A percentile compares a stretch with the other conserved stretches of the same genome.
These are phyloP conservation scores for Eucalyptus sideroxylon DNA, from an alignment of 345 rosid genomes.

Conservation along the genomic window DNA sequence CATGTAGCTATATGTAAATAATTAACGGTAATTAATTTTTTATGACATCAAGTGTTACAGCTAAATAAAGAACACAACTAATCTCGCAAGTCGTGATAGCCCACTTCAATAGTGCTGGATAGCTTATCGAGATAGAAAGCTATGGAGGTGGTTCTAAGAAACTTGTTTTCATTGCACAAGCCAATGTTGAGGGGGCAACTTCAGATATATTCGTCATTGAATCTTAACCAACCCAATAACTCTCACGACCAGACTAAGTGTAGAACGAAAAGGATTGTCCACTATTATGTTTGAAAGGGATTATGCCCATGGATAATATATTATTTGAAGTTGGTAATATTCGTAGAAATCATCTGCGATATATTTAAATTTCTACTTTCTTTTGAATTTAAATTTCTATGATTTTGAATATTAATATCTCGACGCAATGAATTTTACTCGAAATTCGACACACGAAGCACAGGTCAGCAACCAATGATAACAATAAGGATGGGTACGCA, in stretches of 20 bases:
- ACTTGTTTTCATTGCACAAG: neutral
- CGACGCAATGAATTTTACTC: rapidly evolving
- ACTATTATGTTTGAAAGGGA: too few relatives aligned
- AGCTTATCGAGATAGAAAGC: neutral
- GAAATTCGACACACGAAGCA: rapidly evolving
- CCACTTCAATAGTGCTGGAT: neutral
- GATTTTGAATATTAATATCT: neutral
- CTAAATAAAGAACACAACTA: too few relatives aligned
- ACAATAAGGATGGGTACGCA: neutral
- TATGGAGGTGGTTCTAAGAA: neutral
- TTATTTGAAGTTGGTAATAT: rapidly evolving
- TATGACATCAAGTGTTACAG: too few relatives aligned
- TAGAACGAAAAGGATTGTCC: too few relatives aligned
- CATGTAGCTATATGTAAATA: neutral
- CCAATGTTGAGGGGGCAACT: too few relatives aligned
- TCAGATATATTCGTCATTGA: too few relatives aligned
- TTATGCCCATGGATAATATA: too few relatives aligned
- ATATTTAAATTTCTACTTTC: neutral
- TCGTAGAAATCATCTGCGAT: too few relatives aligned
- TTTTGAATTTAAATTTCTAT: neutral
- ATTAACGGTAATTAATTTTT: too few relatives aligned
- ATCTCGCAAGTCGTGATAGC: neutral
- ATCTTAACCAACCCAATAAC: too few relatives aligned
- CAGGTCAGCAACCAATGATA: rapidly evolving
- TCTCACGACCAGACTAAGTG: too few relatives aligned